These are phyloP conservation scores for Russula abietina DNA, from an alignment of 768 basidiomycete species.

Conservation along the genomic window DNA sequence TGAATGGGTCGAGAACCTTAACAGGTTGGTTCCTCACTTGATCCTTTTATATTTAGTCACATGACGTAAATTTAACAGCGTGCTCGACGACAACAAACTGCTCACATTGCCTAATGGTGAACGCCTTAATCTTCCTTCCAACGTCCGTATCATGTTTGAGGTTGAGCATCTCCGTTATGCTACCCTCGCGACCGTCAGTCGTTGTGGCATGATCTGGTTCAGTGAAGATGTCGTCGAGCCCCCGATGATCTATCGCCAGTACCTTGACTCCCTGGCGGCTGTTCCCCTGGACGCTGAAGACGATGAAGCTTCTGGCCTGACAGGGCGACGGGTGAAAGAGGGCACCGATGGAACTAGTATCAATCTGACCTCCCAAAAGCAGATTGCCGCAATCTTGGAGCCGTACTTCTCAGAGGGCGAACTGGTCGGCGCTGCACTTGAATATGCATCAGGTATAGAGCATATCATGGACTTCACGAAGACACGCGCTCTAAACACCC, in stretches of 20 bases:
- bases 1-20: slow-evolving; percentile 99
- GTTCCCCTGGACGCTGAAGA: slow-evolving; percentile 85
- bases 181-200: slow-evolving; percentile 96
- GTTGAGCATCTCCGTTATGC: slow-evolving; percentile 97
- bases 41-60: slow-evolving; percentile 3
- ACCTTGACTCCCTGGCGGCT: slow-evolving; percentile 69
- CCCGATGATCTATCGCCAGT: slow-evolving; percentile 85
- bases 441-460: slow-evolving; percentile 76
- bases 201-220: slow-evolving; percentile 99
- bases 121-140: slow-evolving; percentile 91
- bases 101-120: slow-evolving; percentile 97
- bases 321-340: slow-evolving; percentile 54
- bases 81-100: slow-evolving; percentile 97
- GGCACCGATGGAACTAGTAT: slow-evolving; percentile 44
- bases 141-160: slow-evolving; percentile 99
- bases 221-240: slow-evolving; percentile 93
- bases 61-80: slow-evolving; percentile 46
- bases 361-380: slow-evolving; percentile 68
- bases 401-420: slow-evolving; percentile 80
- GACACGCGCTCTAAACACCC: slow-evolving; percentile 87
- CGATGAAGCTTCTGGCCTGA: slow-evolving; percentile 61
- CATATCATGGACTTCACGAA: slow-evolving; percentile 99
- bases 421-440: slow-evolving; percentile 71
- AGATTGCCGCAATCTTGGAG: slow-evolving; percentile 67
- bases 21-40: slow-evolving; percentile 55